Percentiles rank a stretch among this genome's conserved stretches.
Conservation (phyloP, 2,329 filamentous ascomycete species). For the Apiospora aurea region DNA sequence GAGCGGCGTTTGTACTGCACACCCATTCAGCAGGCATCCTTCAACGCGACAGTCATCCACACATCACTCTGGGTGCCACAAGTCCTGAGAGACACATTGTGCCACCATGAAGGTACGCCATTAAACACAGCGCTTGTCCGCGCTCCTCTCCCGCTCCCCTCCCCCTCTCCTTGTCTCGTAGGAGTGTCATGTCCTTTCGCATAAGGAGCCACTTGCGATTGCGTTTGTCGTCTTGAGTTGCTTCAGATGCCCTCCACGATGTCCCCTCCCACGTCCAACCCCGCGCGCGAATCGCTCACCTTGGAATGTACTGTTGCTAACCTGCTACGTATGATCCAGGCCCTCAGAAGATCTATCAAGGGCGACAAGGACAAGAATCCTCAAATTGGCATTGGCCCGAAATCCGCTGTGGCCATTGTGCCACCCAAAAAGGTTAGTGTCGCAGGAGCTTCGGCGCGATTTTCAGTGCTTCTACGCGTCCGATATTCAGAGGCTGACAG, state of each 20-base stretch:
- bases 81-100: constrained; percentile 37
- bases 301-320: constrained; percentile 39
- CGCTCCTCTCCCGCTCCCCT: constrained; percentile 26
- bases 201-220: constrained; percentile 27
- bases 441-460: background rate
- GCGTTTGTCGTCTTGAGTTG: constrained; percentile 24
- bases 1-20: constrained; percentile 8
- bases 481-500: constrained; percentile 30
- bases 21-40: background rate
- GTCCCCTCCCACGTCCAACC: constrained; percentile 34
- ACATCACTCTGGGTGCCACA: constrained; percentile 28
- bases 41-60: background rate
- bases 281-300: constrained; percentile 34
- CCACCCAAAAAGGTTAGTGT: constrained; percentile 84
- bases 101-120: constrained; percentile 46
- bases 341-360: constrained; percentile 88
- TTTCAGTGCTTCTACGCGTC: too few relatives aligned
- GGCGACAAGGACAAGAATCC: constrained; percentile 80
- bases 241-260: constrained; percentile 33
- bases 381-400: constrained; percentile 80
- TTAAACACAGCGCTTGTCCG: constrained; percentile 36
- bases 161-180: constrained; percentile 26
- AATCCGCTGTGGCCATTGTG: constrained; percentile 86
- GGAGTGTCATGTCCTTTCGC: constrained; percentile 22
- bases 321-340: constrained; percentile 61